A percentile compares a stretch with the other conserved stretches of the same genome.
These are phyloP conservation scores for Chytriomyces sp. DNA, from an alignment of 192 early-diverging fungal genomes.

Conservation along the genomic window DNA sequence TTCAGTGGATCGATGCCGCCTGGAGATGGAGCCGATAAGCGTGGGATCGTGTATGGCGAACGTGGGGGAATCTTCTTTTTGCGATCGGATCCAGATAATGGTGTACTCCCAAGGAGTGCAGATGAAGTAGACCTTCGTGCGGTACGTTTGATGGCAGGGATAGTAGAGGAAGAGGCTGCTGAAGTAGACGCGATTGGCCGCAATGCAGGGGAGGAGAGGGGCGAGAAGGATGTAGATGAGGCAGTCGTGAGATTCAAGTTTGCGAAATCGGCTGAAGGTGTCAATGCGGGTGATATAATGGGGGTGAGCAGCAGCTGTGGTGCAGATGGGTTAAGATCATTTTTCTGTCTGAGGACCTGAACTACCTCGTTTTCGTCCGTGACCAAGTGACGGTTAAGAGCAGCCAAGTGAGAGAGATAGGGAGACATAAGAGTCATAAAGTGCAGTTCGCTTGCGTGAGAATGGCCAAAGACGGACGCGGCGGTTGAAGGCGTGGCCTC, in stretches of 20 bases:
- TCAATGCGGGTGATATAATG: slow-evolving; percentile 71
- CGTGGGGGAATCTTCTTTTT: slow-evolving; percentile 37
- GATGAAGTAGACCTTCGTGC: neutral
- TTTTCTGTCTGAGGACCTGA: slow-evolving; percentile 28
- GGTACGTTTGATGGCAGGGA: slow-evolving; percentile 31
- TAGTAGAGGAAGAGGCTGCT: slow-evolving; percentile 34
- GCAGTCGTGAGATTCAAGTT: slow-evolving; percentile 29
- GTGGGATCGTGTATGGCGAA: slow-evolving; percentile 36
- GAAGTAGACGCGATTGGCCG: slow-evolving; percentile 42
- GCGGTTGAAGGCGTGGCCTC: no score
- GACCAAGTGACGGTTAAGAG: neutral
- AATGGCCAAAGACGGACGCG: no score
- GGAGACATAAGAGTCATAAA: no score
- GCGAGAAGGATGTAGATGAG: slow-evolving; percentile 55
- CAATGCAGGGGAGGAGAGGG: slow-evolving; percentile 67
- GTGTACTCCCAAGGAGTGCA: no score
- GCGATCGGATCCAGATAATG: slow-evolving; percentile 9
- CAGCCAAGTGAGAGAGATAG: neutral
- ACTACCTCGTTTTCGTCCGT: slow-evolving; percentile 22
- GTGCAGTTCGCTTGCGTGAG: no score
- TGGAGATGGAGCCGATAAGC: neutral
- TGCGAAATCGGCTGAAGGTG: slow-evolving; percentile 59
- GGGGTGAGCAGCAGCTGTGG: slow-evolving; percentile 61
- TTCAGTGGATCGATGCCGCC: neutral
- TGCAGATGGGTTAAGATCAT: no score